Evolutionary conservation across 139 green algal species (phyloP).

Genomic region (Pleodorina starrii): DNA sequence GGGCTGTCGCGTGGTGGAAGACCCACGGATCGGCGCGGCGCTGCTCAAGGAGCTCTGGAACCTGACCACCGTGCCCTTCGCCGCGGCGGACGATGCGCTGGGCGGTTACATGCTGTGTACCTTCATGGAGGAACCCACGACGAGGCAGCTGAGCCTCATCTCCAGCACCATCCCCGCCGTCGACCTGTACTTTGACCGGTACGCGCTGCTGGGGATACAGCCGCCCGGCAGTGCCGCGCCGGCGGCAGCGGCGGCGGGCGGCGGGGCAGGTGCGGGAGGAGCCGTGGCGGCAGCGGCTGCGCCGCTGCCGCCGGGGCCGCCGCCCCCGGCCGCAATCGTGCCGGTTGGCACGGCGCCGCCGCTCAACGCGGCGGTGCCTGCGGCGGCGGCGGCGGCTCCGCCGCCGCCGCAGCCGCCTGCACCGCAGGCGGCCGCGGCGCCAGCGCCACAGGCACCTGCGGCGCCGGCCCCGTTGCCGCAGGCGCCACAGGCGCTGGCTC

Average conservation of each 20-base stretch:
- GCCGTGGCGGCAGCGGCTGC: background rate
- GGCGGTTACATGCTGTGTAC: conserved; percentile 61
- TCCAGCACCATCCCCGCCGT: conserved; percentile 36
- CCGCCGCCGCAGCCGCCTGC: too few relatives aligned
- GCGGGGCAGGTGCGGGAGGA: background rate
- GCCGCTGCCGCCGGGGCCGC: conserved; percentile 38
- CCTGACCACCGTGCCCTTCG: conserved; percentile 66
- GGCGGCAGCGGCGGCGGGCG: background rate
- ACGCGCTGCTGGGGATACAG: conserved; percentile 12
- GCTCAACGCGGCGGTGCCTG: background rate
- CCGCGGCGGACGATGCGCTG: conserved; percentile 60
- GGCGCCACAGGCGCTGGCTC: background rate
- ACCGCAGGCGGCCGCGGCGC: too few relatives aligned
- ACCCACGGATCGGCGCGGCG: conserved; percentile 53
- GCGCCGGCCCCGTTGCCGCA: background rate
- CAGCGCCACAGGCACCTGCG: background rate
- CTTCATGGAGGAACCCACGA: conserved; percentile 49
- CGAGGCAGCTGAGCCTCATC: conserved; percentile 39
- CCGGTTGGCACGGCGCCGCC: conserved; percentile 30
- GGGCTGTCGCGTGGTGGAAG: conserved; percentile 58
- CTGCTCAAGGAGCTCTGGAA: conserved; percentile 65
- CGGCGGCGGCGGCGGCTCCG: background rate
- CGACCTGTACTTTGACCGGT: conserved; percentile 45
- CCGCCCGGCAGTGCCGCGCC: background rate
- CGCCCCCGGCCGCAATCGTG: conserved; percentile 1